Conservation (phyloP, 495 filamentous ascomycete genomes). For the Penicillium robsamsonii region DNA sequence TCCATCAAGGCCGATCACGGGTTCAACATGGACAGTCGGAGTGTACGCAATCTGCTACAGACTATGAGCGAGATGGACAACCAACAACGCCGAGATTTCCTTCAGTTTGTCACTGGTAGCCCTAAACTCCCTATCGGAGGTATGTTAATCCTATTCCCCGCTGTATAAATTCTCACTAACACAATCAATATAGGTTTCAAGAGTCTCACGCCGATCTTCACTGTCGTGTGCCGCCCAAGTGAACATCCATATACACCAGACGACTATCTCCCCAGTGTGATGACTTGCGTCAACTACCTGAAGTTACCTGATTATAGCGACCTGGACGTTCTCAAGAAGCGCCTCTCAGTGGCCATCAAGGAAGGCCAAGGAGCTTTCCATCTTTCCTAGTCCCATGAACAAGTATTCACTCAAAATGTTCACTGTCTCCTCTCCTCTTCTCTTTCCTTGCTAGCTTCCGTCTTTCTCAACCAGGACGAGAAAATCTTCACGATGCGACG, state of each 20-base stretch:
- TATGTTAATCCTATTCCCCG: conserved; percentile 41
- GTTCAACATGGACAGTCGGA: conserved; percentile 98
- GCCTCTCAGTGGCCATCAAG: conserved; percentile 79
- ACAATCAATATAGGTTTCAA: conserved; percentile 72
- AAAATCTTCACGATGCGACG: conserved; percentile 23
- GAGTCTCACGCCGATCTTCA: conserved; percentile 94
- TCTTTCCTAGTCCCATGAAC: conserved; percentile 60
- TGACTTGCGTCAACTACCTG: conserved; percentile 99
- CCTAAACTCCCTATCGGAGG: conserved; percentile 98
- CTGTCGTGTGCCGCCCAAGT: conserved; percentile 96
- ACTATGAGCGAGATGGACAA: conserved; percentile 85
- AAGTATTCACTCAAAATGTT: not conserved
- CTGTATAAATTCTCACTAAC: conserved; percentile 25
- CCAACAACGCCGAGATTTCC: conserved; percentile 83
- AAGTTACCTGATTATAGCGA: conserved; percentile 95
- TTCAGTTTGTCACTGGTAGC: conserved; percentile 98
- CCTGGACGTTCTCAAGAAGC: conserved; percentile 69
- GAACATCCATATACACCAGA: conserved; percentile 93
- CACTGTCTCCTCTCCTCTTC: not conserved
- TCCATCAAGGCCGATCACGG: conserved; percentile 99
- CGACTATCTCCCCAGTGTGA: conserved; percentile 96
- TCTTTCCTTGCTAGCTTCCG: conserved; percentile 3
- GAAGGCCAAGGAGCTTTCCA: conserved; percentile 99
- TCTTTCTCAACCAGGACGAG: conserved; percentile 6
- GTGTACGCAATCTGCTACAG: conserved; percentile 89